Conservation (phyloP, 257 asterid species). For the Penstemon davidsonii region DNA sequence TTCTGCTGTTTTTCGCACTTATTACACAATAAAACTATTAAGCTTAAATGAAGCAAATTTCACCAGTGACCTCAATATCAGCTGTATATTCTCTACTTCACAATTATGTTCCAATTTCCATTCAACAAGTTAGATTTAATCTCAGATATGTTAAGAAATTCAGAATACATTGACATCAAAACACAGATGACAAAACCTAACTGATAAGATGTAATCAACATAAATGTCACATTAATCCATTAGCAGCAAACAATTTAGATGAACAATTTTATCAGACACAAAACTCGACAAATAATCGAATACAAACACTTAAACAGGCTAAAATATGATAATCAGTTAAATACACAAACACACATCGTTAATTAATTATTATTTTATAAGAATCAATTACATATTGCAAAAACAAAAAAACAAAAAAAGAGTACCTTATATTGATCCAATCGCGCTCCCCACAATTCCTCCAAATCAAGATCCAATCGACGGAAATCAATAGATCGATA, state of each 20-base stretch:
- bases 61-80: no score
- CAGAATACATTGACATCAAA: not conserved
- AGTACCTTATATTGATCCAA: slow-evolving; percentile 31
- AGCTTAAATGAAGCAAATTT: no score
- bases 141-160: not conserved
- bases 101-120: not conserved
- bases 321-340: not conserved
- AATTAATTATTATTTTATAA: not conserved
- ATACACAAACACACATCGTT: not conserved
- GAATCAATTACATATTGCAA: not conserved
- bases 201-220: no score
- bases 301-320: not conserved
- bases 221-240: no score
- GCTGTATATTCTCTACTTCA: not conserved
- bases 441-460: not conserved
- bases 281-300: not conserved
- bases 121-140: not conserved
- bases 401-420: not conserved
- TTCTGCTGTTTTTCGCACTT: no score
- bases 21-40: no score
- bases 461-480: slow-evolving; percentile 29
- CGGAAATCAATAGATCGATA: slow-evolving; percentile 25
- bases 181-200: not conserved
- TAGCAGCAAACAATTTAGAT: no score
- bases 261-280: not conserved